Base-by-base conservation (phyloP, 495 filamentous ascomycete species). In the Trichoderma erinaceum region DNA sequence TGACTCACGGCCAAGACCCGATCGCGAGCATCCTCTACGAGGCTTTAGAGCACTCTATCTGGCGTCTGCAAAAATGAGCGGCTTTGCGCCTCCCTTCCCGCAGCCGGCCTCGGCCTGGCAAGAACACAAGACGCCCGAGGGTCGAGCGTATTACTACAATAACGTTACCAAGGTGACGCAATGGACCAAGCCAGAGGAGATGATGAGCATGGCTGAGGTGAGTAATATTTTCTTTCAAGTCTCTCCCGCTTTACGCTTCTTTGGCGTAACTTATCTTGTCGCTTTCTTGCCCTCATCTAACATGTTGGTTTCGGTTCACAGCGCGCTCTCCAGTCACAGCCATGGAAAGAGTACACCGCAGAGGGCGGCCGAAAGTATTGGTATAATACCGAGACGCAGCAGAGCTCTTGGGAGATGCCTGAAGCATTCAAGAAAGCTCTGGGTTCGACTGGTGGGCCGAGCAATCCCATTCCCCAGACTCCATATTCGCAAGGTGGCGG, bases 371-470 rank as follows among this genome's bases (percentile, higher is more conserved):
- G 89, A 71, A 92, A 94, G 74, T 99, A 99, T 75, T 99, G 93
- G 92, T 88, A 91, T 75, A 92, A 98, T 75, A 90, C 87, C 3
- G 90, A 97, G 74, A 94, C 87, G 46, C 94, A 95, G 80, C 85
- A 92, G 79, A 98, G 91, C 77, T 90, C 90, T 64, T 99, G 95
- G 95, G 89, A 93, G 68, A 96, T 97, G 85, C 94, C 94, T 66
- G 90, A 92, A 61, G 88, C 83, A 66, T 93, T 92, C 80, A 92
- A 90, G 72, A 86, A 75, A 83, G 91, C 73, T 78, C 88, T 75
- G 80, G 89, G 75, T 73, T 78, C 71, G 69, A 77, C 79, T 10
- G 71, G 66, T 35, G 73, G 80, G 12, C 74, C 86, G 78, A 78
- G 83, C 69, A 75, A 84, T 70, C 82, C 84, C 68, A 85, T 84